Evolutionary conservation across 106 monocot genomes (phyloP).

Genomic region (Allium cepa): DNA sequence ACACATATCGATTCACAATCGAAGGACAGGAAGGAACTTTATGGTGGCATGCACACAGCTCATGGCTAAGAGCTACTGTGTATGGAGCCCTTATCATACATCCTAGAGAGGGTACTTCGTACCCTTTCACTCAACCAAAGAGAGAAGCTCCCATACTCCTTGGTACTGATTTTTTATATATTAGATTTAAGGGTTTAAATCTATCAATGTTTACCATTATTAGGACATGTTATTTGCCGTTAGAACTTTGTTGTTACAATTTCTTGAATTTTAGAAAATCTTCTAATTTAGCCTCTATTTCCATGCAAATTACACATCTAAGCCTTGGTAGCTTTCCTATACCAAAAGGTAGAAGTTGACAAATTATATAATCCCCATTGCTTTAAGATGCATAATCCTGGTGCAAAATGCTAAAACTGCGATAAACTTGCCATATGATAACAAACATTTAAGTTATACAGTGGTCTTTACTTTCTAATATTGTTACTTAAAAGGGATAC

Average conservation of each 20-base stretch:
- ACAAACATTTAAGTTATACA: no score
- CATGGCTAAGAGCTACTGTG: slow-evolving; percentile 55
- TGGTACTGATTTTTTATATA: slow-evolving; percentile 4
- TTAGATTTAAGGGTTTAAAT: background rate
- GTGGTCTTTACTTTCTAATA: no score
- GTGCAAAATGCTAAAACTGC: no score
- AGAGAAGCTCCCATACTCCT: slow-evolving; percentile 22
- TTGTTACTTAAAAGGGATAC: no score
- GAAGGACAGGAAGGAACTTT: slow-evolving; percentile 48
- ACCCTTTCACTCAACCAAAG: slow-evolving; percentile 33
- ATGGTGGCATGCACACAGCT: slow-evolving; percentile 72
- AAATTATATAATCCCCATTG: background rate
- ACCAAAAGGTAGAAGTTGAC: background rate
- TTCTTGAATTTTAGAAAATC: no score
- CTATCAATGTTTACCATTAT: background rate
- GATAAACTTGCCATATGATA: no score
- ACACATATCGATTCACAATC: slow-evolving; percentile 52
- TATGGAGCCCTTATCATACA: slow-evolving; percentile 46
- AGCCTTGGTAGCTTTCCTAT: background rate
- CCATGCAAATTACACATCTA: no score
- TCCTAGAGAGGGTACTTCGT: slow-evolving; percentile 18
- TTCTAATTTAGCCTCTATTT: no score
- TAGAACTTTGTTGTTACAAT: background rate
- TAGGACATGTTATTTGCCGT: background rate
- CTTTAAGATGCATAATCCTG: background rate